phyloP scores from a whole-genome alignment of 768 basidiomycete genomes.

The Royoungia palumana region DNA sequence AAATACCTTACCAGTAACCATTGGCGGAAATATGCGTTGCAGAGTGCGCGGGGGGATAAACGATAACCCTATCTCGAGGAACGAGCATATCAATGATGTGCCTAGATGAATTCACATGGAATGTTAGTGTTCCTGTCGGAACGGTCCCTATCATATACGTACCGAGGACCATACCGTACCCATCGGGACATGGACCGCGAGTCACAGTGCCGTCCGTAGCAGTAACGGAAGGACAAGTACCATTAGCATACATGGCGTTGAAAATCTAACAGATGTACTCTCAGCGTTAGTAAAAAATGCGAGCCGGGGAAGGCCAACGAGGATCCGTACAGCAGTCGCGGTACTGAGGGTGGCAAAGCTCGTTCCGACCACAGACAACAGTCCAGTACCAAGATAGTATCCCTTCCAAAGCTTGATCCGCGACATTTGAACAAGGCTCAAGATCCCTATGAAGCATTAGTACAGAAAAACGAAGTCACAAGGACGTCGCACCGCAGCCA shows the following conservation, averaged over 20 bases:
- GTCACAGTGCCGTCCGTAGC: conserved; percentile 57
- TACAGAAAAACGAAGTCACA: no score
- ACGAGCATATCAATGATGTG: conserved; percentile 72
- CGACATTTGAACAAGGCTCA: conserved; percentile 79
- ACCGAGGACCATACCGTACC: conserved; percentile 78
- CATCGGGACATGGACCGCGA: conserved; percentile 67
- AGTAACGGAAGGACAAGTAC: conserved; percentile 65
- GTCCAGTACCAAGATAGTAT: conserved; percentile 76
- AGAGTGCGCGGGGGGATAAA: conserved; percentile 66
- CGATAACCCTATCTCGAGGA: conserved; percentile 76
- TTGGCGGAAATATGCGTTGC: conserved; percentile 71
- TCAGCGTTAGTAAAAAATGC: neutral
- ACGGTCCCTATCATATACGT: conserved; percentile 3
- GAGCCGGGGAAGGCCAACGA: neutral
- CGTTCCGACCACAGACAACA: conserved; percentile 78
- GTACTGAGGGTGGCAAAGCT: conserved; percentile 78
- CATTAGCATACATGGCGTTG: conserved; percentile 70
- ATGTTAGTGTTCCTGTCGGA: neutral
- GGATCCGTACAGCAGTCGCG: conserved; percentile 53
- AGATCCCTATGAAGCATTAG: conserved; percentile 45
- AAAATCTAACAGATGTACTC: conserved; percentile 50
- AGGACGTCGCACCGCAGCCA: conserved; percentile 54
- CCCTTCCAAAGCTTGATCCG: conserved; percentile 55
- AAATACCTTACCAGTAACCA: conserved; percentile 58
- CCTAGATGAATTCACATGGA: conserved; percentile 36